Evolutionary conservation across 805 yeast species (phyloP).

Genomic region (Yamadazyma paraphyllophila): DNA sequence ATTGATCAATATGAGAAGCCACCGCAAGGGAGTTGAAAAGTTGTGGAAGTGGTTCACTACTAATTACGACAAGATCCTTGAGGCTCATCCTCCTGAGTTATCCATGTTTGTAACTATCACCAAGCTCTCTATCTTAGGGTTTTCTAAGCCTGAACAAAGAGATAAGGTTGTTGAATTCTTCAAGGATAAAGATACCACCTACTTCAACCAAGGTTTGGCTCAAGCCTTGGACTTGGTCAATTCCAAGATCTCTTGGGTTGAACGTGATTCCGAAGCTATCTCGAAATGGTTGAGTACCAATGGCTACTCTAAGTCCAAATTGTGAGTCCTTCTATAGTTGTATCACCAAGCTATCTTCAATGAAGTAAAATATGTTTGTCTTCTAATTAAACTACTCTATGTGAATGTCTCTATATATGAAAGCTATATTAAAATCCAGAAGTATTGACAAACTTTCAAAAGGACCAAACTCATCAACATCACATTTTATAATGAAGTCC

Average conservation of each 20-base stretch:
- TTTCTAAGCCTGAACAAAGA: constrained; percentile 54
- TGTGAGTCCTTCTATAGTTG: background rate
- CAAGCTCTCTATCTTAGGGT: constrained; percentile 56
- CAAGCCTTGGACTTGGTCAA: constrained; percentile 62
- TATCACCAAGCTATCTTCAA: background rate
- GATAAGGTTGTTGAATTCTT: constrained; percentile 53
- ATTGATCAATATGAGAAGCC: constrained; percentile 66
- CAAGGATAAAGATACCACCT: constrained; percentile 53
- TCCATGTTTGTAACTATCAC: constrained; percentile 79
- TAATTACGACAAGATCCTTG: constrained; percentile 70
- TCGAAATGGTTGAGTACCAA: constrained; percentile 46
- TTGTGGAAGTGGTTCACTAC: constrained; percentile 70
- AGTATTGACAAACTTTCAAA: constrained; percentile 23
- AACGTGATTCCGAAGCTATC: constrained; percentile 51
- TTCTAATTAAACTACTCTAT: background rate
- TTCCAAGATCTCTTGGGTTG: constrained; percentile 56
- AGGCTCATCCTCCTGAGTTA: constrained; percentile 75
- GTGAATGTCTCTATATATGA: constrained; percentile 9
- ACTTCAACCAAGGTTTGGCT: constrained; percentile 62
- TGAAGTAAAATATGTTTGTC: background rate
- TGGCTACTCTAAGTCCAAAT: constrained; percentile 22
- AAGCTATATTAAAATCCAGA: constrained; percentile 41
- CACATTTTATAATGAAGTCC: constrained; percentile 14
- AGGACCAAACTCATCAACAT: constrained; percentile 18
- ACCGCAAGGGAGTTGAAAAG: constrained; percentile 62